Percentiles rank a stretch among this genome's conserved stretches.
These are phyloP conservation scores for Nannizzia gypsea DNA, from an alignment of 2,329 filamentous ascomycete genomes.

Conservation along the genomic window DNA sequence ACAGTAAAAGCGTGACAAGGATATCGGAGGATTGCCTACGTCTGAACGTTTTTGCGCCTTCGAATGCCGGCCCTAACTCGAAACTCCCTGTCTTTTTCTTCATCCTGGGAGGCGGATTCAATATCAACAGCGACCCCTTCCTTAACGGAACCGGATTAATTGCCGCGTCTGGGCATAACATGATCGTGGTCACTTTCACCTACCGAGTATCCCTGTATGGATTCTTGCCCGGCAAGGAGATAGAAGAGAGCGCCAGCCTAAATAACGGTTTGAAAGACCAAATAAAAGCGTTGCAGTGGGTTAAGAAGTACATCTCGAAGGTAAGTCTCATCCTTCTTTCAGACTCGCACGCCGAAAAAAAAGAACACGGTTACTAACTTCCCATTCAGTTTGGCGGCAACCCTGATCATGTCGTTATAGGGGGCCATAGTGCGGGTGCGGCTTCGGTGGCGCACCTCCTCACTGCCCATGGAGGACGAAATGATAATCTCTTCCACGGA, in stretches of 20 bases:
- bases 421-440: slow-evolving; percentile 57
- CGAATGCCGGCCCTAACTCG: slow-evolving; percentile 24
- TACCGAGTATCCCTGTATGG: slow-evolving; percentile 66
- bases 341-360: too few relatives aligned
- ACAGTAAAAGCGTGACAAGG: slow-evolving; percentile 47
- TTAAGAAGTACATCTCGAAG: slow-evolving; percentile 49
- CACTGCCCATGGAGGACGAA: slow-evolving; percentile 38
- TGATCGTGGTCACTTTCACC: slow-evolving; percentile 62
- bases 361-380: too few relatives aligned
- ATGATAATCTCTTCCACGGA: slow-evolving; percentile 42
- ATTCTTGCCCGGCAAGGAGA: slow-evolving; percentile 52
- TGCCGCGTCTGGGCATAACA: slow-evolving; percentile 45
- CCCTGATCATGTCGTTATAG: slow-evolving; percentile 54
- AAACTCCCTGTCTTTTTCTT: slow-evolving; percentile 54
- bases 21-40: slow-evolving; percentile 36
- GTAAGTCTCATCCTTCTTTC: slow-evolving; percentile 19
- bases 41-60: slow-evolving; percentile 32
- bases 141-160: slow-evolving; percentile 53
- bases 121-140: slow-evolving; percentile 46
- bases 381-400: slow-evolving; percentile 54
- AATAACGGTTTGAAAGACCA: slow-evolving; percentile 64
- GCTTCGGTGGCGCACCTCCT: slow-evolving; percentile 53
- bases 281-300: slow-evolving; percentile 57
- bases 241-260: slow-evolving; percentile 39
- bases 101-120: slow-evolving; percentile 53